These are phyloP conservation scores for Asterionellopsis glacialis DNA, from an alignment of 108 stramenopile species.

Conservation along the genomic window DNA sequence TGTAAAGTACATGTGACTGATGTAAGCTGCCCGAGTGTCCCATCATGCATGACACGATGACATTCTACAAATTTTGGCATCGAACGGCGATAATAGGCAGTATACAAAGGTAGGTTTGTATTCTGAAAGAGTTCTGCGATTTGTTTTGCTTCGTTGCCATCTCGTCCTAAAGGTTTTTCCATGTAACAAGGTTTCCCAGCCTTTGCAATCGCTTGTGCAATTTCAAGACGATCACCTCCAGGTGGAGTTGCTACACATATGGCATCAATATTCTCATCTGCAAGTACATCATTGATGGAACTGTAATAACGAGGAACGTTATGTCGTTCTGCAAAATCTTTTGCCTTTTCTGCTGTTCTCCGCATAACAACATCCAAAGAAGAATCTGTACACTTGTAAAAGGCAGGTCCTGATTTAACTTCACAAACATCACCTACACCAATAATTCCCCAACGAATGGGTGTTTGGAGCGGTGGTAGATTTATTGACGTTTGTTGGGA, in stretches of 20 bases:
- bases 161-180: slow-evolving; percentile 58
- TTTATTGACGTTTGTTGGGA: no score
- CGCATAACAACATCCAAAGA: slow-evolving; percentile 49
- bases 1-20: no score
- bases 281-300: no score
- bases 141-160: slow-evolving; percentile 38
- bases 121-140: slow-evolving; percentile 18
- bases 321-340: slow-evolving; percentile 19
- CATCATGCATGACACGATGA: no score
- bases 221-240: no score
- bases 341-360: slow-evolving; percentile 46
- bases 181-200: slow-evolving; percentile 44
- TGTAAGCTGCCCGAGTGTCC: no score
- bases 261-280: no score
- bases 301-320: no score
- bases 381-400: slow-evolving; percentile 43
- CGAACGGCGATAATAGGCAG: slow-evolving; percentile 33
- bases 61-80: no score
- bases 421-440: slow-evolving; percentile 54
- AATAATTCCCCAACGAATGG: slow-evolving; percentile 49
- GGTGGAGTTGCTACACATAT: no score
- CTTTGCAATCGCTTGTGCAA: no score
- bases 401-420: slow-evolving; percentile 54
- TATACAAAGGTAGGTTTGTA: slow-evolving; percentile 28
- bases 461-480: background rate